Evolutionary conservation across 306 rosid genomes (phyloP), one percentile per base, ranked within the genome.

Genomic region (Acacia confusa): DNA sequence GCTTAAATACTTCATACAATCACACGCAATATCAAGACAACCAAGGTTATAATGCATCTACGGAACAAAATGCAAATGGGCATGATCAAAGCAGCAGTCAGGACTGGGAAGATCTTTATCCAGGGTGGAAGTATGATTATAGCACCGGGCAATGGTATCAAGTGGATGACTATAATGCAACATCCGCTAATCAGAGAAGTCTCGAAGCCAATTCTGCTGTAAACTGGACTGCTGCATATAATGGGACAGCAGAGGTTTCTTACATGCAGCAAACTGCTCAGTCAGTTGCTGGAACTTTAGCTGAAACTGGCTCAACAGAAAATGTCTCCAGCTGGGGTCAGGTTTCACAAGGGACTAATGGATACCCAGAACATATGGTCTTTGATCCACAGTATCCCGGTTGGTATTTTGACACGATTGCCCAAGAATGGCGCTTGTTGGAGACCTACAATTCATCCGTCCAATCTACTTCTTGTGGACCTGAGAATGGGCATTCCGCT

Each of bases 321-420:
- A 83, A 44, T 65, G 86, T 82, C 32, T 83, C 88, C 71, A 77
- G 82, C 69, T 90, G 89, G 89, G 84, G 58, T 82, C 97, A 85
- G 79, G 77, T 77, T n/a, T 82, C 90, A 15, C 90, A 90, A 52
- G 91, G 71, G 71, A 87, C 81, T 76, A 84, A 65, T 70, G 90
- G 92, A 34, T 92, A 90, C 83, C 98, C 97, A 0, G 94, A 86
- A 61, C 95, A 92, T 80, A 91, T 94, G 90, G 27, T 81, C 70
- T 92, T 94, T 48, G 90, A 94, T 88, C 92, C 95, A 57, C 92
- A 90, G 14, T 91, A 91, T 83, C 97, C 94, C 44, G 98, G 85
- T 78, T 91, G 92, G 95, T 94, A 94, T 82, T 94, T 86, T 57
- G 98, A 94, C 82, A 88, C 87, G 53, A 87, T 89, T 83, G 79